Base-by-base conservation (phyloP, 73 alveolate genomes). In the Stentor coeruleus region DNA sequence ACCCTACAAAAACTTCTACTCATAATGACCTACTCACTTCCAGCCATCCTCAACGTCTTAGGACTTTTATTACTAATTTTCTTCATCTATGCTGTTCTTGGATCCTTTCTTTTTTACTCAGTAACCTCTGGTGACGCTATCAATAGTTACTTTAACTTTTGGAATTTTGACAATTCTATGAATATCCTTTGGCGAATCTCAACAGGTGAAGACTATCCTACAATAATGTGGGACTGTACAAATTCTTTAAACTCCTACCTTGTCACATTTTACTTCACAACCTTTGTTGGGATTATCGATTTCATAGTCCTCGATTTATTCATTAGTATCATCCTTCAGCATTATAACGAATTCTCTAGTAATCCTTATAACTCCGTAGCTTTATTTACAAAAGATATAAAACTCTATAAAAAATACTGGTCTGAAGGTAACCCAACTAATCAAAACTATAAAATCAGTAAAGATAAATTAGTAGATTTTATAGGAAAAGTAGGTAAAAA, bases 141-240 rank as follows among this genome's bases (percentile, higher is more conserved):
- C 35, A 86, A 89, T 77, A 91, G 84, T 39, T 94, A 86, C 74
- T 84, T 76, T 76, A 95, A 95, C 83, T 94, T 96, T 81, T 74
- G 80, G 31, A 92, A 93, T 59, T 96, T 96, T 82, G 96, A 95
- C 31, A 55, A 82, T 38, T 89, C 98, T 6, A 91, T 95, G 92
- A 79, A 92, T 3, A 58, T 90, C 35, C 88, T 95, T 15, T 90
- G 93, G 57, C 59, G 99, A 74, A 83, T 87, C 86, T 90, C 98
- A 3, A 96, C 99, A 26, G 99, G 99, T 38, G 99, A 96, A 77
- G 97, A 96, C 86, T 96, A 98, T 98, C 86, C 85, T 33, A 59
- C 72, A 28, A 84, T 96, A 0, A 95, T 96, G 99, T 84, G 58
- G 72, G 93, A 87, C 40, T 83, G 89, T 35, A 33, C 83, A 28